These are phyloP conservation scores for Ustilago cynodontis DNA, from an alignment of 1,284 basidiomycete species.

Conservation along the genomic window DNA sequence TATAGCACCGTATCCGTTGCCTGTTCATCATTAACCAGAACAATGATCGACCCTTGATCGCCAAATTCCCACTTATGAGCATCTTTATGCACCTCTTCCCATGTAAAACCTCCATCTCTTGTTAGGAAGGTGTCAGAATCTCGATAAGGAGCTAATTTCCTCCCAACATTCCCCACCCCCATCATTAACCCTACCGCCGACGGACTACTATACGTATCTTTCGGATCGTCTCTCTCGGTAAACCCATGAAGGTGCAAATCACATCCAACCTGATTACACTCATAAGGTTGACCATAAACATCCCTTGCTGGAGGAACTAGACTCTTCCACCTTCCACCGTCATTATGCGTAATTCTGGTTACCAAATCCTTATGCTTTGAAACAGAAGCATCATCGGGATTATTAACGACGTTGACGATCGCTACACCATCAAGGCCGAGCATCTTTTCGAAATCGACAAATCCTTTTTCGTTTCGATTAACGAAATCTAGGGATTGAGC, in stretches of 20 bases:
- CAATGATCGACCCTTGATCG: constrained; percentile 91
- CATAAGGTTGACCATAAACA: constrained; percentile 81
- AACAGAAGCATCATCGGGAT: constrained; percentile 81
- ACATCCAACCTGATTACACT: constrained; percentile 82
- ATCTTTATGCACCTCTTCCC: constrained; percentile 98
- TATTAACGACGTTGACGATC: constrained; percentile 88
- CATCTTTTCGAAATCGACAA: constrained; percentile 98
- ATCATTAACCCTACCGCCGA: constrained; percentile 92
- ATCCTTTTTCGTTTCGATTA: constrained; percentile 87
- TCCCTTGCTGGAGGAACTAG: constrained; percentile 82
- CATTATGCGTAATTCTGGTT: constrained; percentile 93
- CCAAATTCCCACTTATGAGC: constrained; percentile 98
- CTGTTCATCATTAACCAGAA: constrained; percentile 95
- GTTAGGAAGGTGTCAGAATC: constrained; percentile 96
- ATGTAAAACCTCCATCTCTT: constrained; percentile 95
- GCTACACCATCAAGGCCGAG: constrained; percentile 95
- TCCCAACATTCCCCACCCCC: constrained; percentile 97
- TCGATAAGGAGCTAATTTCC: constrained; percentile 81
- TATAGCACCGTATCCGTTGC: constrained; percentile 89
- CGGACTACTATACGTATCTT: constrained; percentile 91
- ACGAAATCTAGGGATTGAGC: constrained; percentile 86
- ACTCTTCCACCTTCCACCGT: constrained; percentile 91
- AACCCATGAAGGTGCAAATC: constrained; percentile 93
- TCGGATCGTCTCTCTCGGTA: constrained; percentile 89
- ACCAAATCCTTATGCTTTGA: constrained; percentile 83